Evolutionary conservation across 768 basidiomycete genomes (phyloP), one percentile per base, ranked within the genome.

Genomic region (Panaeolus cyanescens): DNA sequence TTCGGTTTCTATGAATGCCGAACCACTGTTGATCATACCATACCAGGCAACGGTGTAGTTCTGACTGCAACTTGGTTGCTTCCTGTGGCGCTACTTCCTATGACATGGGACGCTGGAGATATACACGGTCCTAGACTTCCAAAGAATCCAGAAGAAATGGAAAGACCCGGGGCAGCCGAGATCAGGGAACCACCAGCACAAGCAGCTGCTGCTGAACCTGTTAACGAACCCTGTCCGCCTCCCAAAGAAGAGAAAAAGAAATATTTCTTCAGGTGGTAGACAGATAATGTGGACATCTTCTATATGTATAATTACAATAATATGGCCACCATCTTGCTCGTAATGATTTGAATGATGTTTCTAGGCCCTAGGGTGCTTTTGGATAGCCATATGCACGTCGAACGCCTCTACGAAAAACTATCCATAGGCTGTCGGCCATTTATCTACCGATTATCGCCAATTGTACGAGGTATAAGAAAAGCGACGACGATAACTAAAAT

Each of bases 51-150:
- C 63, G 92, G 92, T 1, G 88, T 93, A n/a, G 86, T 90, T 53
- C 72, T 94, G 62, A 90, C 87, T 8, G 92, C 92, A 32, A 91
- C 92, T 13, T 94, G 92, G 92, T 72, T 93, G 42, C 75, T 93
- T 19, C 90, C 92, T 17, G 83, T 93, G 30, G 85, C 89, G 5
- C 76, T 93, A 56, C 80, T 94, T 32, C 91, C 92, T 5, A 85
- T 88, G 64, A 79, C 89, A 2, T 91, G 91, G 90, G 85, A 91
- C 54, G 79, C 76, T n/a, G 79, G 77, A 5, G 71, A 74, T 59
- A 77, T 78, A 45, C 73, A 74, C 37, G 74, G 78, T 4, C 77
- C 79, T 25, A 55, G 61, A 22, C 65, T 71, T 30, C 65, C 66
- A 17, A 68, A 68, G 9, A 66, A 60, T 28, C 64, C 71, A 20